Evolutionary conservation across 1,284 basidiomycete genomes (phyloP), one percentile per base, ranked within the genome.

Genomic region (Cutaneotrichosporon cyanovorans): DNA sequence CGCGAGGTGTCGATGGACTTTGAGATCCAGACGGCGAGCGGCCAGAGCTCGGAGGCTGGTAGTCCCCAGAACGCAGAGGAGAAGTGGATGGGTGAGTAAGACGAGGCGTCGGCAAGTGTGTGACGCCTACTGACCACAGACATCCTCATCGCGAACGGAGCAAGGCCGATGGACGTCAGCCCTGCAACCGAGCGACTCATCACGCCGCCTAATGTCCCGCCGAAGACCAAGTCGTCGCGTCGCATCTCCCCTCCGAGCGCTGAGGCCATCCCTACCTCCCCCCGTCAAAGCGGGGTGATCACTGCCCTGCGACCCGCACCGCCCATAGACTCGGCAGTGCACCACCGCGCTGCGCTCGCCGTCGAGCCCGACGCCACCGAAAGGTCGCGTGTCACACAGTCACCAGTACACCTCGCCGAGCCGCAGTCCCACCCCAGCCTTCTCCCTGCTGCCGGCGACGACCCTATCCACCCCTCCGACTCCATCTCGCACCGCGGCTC

Each of bases 101-200:
- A 48, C 57, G 64, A 50, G 15, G 0, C 18, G 7, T 20, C 22
- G 28, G 33, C 42, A 6, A 25, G 32, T n/a, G n/a, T n/a, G n/a
- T n/a, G n/a, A n/a, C n/a, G n/a, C 34, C 33, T 23, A 25, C n/a
- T 44, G 36, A 60, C 51, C 83, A 82, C 85, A 52, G 87, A 90
- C 70, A 89, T 90, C 37, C 73, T 89, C 5, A 84, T 90, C 10
- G 82, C 82, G 36, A 80, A 75, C 38, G 80, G 78, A 50, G 72
- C 68, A 18, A 70, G 82, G 35, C 68, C 82, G 37, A 75, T 86
- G 71, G 76, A 69, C 2, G 23, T 33, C 16, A 40, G 19, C n/a
- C 38, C 25, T n/a, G n/a, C 38, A 25, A 4, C 16, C 37, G 4
- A 14, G 21, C 31, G 23, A 15, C 32, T 8, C 32, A 15, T 34